Evolutionary conservation across 2,329 filamentous ascomycete species (phyloP).

Genomic region (Ceratocystis ficicola): DNA sequence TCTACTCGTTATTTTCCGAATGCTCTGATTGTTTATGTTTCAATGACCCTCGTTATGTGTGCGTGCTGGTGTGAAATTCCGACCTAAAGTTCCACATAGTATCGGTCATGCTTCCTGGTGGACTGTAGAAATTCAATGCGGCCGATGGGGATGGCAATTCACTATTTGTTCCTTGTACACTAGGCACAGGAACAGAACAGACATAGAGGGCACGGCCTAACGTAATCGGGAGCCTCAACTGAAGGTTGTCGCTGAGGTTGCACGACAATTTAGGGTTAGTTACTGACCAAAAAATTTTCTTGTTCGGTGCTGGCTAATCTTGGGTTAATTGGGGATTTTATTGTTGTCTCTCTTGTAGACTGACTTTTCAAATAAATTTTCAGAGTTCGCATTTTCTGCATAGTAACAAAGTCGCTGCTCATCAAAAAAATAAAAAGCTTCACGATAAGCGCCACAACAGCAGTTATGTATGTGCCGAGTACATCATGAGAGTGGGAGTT

Average conservation of each 20-base stretch:
- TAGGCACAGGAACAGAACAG: too few relatives aligned
- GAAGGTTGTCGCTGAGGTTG: background rate
- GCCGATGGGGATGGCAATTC: too few relatives aligned
- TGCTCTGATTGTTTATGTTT: background rate
- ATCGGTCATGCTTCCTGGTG: too few relatives aligned
- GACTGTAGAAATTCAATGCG: too few relatives aligned
- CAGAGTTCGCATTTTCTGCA: background rate
- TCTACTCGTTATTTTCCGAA: background rate
- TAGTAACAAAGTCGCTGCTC: background rate
- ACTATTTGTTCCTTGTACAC: too few relatives aligned
- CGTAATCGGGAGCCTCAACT: background rate
- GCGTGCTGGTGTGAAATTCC: background rate
- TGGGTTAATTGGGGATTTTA: slow-evolving; percentile 8
- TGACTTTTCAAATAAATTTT: slow-evolving; percentile 5
- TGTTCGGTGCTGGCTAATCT: slow-evolving; percentile 3
- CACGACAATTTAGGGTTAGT: background rate
- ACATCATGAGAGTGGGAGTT: background rate
- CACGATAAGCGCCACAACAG: background rate
- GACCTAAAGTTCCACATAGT: too few relatives aligned
- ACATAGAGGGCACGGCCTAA: too few relatives aligned
- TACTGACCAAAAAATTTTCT: background rate
- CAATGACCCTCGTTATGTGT: background rate
- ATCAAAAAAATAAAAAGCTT: background rate
- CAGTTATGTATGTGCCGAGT: background rate
- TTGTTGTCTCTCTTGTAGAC: background rate